Conservation (phyloP, 1,284 basidiomycete genomes). For the Prillingera fragicola region DNA sequence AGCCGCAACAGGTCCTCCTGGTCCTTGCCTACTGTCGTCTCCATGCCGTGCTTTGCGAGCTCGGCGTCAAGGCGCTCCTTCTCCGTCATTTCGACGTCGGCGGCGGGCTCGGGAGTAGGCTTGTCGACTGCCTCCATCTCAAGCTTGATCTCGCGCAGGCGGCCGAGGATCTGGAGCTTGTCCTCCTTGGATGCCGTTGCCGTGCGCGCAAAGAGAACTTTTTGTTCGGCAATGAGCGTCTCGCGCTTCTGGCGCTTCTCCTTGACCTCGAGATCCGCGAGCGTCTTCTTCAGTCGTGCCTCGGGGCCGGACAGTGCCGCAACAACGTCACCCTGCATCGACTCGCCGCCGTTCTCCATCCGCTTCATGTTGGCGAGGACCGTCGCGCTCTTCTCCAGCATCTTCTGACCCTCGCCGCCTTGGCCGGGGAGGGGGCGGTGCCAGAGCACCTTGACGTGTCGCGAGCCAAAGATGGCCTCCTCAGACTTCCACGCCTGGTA, state of each 20-base stretch:
- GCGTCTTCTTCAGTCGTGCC: conserved; percentile 29
- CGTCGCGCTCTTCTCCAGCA: conserved; percentile 69
- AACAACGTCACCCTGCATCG: conserved; percentile 26
- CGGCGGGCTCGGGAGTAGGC: conserved; percentile 35
- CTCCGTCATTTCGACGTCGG: conserved; percentile 39
- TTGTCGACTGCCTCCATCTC: conserved; percentile 61
- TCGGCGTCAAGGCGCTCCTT: conserved; percentile 46
- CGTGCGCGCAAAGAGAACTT: conserved; percentile 70
- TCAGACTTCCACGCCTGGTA: conserved; percentile 84
- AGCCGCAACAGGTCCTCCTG: conserved; percentile 39
- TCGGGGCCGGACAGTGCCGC: conserved; percentile 35
- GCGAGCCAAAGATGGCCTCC: conserved; percentile 86
- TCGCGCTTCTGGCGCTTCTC: conserved; percentile 72
- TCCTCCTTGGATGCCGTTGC: conserved; percentile 55
- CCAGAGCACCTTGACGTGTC: conserved; percentile 94
- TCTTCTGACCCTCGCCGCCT: conserved; percentile 65
- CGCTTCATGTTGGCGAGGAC: conserved; percentile 59
- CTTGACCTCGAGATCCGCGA: conserved; percentile 44
- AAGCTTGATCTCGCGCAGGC: conserved; percentile 69
- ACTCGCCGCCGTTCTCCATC: conserved; percentile 27
- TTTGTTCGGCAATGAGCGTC: conserved; percentile 82
- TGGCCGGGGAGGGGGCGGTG: conserved; percentile 84
- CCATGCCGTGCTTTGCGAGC: conserved; percentile 63
- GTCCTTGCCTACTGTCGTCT: conserved; percentile 51
- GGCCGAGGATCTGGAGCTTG: conserved; percentile 72